A percentile compares a stretch with the other conserved stretches of the same genome.
phyloP scores from a whole-genome alignment of 2,329 filamentous ascomycete species.

The Trichoderma aggressivum region DNA sequence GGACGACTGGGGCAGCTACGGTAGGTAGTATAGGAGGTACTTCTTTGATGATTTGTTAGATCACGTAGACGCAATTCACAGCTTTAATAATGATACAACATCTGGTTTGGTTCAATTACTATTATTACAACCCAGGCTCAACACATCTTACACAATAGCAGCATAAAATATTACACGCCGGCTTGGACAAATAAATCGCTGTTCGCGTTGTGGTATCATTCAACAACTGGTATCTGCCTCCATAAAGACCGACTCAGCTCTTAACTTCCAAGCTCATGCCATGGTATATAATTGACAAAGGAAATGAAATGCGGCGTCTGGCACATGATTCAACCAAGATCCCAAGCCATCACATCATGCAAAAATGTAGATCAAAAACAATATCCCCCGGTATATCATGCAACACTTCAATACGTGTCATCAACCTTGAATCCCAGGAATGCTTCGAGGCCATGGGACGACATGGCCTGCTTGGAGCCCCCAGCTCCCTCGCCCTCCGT shows the following conservation, averaged over 20 bases:
- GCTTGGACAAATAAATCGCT: slow-evolving; percentile 13
- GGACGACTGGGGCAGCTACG: neutral
- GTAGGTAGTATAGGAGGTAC: neutral
- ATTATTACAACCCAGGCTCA: neutral
- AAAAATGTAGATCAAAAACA: slow-evolving; percentile 10
- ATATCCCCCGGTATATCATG: neutral
- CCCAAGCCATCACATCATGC: slow-evolving; percentile 5
- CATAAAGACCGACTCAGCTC: slow-evolving; percentile 16
- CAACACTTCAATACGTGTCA: slow-evolving; percentile 1
- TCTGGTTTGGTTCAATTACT: neutral
- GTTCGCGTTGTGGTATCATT: slow-evolving; percentile 18
- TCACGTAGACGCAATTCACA: neutral
- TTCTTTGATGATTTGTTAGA: neutral
- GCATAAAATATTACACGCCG: neutral
- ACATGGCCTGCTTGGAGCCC: slow-evolving; percentile 35
- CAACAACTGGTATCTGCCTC: slow-evolving; percentile 16
- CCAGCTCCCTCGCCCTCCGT: slow-evolving; percentile 26
- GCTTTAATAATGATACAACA: neutral
- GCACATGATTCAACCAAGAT: slow-evolving; percentile 3
- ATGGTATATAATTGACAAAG: slow-evolving; percentile 18
- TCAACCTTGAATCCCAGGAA: slow-evolving; percentile 11
- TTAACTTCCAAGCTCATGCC: neutral
- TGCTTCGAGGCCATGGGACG: slow-evolving; percentile 1
- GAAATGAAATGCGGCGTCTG: slow-evolving; percentile 15
- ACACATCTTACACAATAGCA: neutral